Percentiles rank a stretch among this genome's conserved stretches.
Evolutionary conservation across 768 basidiomycete genomes (phyloP).

Genomic region (Kwoniella sp.): DNA sequence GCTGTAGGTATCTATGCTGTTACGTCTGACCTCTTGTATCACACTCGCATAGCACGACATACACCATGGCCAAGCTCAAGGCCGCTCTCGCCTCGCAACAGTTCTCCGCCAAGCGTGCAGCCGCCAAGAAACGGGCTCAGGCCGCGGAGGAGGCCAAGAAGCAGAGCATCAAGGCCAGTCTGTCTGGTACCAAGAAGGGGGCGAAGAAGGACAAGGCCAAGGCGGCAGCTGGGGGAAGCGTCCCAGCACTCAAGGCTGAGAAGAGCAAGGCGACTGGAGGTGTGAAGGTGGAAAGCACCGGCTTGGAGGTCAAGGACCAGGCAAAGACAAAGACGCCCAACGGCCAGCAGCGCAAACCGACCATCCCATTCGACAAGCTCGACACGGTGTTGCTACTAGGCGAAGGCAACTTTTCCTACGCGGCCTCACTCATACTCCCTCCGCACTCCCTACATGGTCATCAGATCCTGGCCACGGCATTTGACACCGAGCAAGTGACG

Average conservation of each 20-base stretch:
- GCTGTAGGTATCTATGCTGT: too few relatives aligned
- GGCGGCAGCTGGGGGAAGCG: neutral
- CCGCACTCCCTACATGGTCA: conserved; percentile 56
- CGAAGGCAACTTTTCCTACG: conserved; percentile 90
- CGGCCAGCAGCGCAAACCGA: conserved; percentile 7
- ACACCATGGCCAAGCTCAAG: conserved; percentile 19
- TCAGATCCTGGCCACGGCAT: conserved; percentile 80
- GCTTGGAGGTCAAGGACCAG: neutral
- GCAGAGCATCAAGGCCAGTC: conserved; percentile 14
- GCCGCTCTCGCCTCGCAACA: conserved; percentile 18
- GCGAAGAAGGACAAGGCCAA: conserved; percentile 2
- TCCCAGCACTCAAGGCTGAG: neutral
- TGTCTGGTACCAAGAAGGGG: conserved; percentile 19
- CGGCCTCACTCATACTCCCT: conserved; percentile 64
- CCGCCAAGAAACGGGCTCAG: conserved; percentile 13
- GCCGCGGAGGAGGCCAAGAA: conserved; percentile 16
- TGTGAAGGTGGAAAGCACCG: neutral
- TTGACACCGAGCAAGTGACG: conserved; percentile 72
- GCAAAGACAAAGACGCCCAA: neutral
- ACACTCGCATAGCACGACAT: too few relatives aligned
- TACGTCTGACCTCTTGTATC: too few relatives aligned
- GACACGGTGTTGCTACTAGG: conserved; percentile 63
- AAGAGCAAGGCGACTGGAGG: neutral
- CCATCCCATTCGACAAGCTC: conserved; percentile 37
- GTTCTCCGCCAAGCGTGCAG: conserved; percentile 6